Base-by-base conservation (phyloP, 306 rosid species). In the Malus sieversii region DNA sequence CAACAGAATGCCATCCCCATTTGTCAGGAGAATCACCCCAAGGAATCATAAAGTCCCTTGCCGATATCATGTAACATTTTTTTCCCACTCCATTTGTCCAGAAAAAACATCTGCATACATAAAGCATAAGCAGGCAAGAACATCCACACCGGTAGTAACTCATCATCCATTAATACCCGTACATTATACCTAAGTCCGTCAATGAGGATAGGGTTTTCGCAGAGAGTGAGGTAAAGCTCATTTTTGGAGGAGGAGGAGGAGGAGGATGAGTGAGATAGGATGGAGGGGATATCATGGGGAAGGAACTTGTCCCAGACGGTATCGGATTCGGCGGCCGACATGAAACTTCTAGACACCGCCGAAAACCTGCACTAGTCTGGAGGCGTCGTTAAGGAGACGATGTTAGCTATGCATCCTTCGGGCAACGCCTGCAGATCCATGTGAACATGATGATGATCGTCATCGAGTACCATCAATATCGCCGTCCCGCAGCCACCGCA, bases 31-130 rank as follows among this genome's bases (percentile, higher is more conserved):
- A 67, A 13, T 81, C 83, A 45, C 82, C 90, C 95, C 96, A 86
- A 35, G 75, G 75, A 58, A 89, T 92, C 19, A 2, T 27, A 68
- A 92, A 88, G 38, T 55, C 44, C 48, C 81, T 85, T 1, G 96
- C 81, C n/a, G 90, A 84, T n/a, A 89, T 79, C 97, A 89, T 86
- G 84, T 67, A 92, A 51, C 97, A 88, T 82, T 75, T 92, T 92
- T 73, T 85, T 85, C 55, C 96, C 97, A 16, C 65, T 77, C 67
- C 14, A 12, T 66, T 85, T 88, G 11, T 92, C 96, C 71, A 92
- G 40, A 23, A 59, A 78, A 72, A 89, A 84, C 80, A 91, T 86
- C 97, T 91, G 53, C 53, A 48, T 48, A 48, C 16, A 48, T 15
- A 48, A 80, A 48, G 5, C 53, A 15, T 15, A 40, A 40, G 12